Base-by-base conservation (phyloP, 2,329 filamentous ascomycete genomes). In the Cadophora sp. region DNA sequence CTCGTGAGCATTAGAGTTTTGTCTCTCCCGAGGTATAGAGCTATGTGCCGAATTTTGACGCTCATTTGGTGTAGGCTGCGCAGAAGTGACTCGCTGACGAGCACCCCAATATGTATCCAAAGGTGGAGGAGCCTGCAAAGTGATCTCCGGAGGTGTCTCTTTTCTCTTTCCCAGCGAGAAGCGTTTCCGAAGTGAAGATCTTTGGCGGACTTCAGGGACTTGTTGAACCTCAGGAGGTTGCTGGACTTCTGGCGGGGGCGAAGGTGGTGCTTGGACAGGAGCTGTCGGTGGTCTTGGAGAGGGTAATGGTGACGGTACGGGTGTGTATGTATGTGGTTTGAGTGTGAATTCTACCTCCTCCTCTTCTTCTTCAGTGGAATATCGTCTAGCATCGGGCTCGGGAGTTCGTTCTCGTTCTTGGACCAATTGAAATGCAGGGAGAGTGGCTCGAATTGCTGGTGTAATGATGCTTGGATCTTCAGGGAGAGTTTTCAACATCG, bases 291-390 rank as follows among this genome's bases (percentile, higher is more conserved):
- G 66, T 60, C 59, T 66, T 24, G 71, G 63, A 55, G 71, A 71
- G 37, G 71, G 73, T 22, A 60, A 65, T n/a, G 72, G 71, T 46
- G 71, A 71, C 22, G 75, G 72, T n/a, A 71, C 66, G 12, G 76
- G 76, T 31, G 68, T 75, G 64, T 78, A 78, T 27, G 76, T 77
- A 55, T 69, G 69, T 27, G 77, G 76, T 62, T 77, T 74, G 8
- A 78, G 71, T 29, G 74, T 76, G 53, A 77, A 76, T 48, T 75
- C 71, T 5, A 55, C 51, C 60, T 72, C 70, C 16, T 68, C 67
- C 12, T 64, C 56, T 53, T 72, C 71, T 14, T 69, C 69, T 3
- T 68, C 53, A 16, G 60, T 55, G 5, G 46, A 62, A 22, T 50
- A 63, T 11, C 46, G 50, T 46, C 46, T 48, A 48, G 58, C 50